Base-by-base conservation (phyloP, 1,284 basidiomycete species). In the Polyporus tsugae region DNA sequence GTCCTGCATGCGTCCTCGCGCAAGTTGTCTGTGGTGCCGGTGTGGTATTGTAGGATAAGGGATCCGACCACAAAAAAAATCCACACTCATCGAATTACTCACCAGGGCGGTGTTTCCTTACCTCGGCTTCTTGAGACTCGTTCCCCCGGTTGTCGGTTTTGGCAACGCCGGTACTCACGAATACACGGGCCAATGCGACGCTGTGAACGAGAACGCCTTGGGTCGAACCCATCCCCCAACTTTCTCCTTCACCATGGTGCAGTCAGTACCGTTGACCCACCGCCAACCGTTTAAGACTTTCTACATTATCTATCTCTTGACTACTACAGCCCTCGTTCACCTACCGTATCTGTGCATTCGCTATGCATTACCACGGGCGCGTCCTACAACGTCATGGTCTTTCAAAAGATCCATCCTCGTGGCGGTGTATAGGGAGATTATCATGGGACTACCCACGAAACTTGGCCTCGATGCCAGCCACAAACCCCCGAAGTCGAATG, bases 321-420 rank as follows among this genome's bases (percentile, higher is more conserved):
- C 60, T n/a, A 59, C 66, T 6, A 59, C 41, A 11, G 9, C 57
- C 62, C 65, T 76, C 58, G 35, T 76, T 25, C 70, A 70, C 13
- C 22, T 74, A 4, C 74, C 75, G 1, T 69, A 64, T 33, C 72
- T 72, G 70, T 64, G n/a, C 22, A 46, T 74, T 39, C 53, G 64
- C 41, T 71, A 66, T 36, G 35, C 63, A 22, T 64, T 62, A 13
- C 67, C 60, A 19, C 59, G 39, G 11, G 65, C 67, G 46, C 71
- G 69, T n/a, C 71, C 68, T n/a, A 62, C 67, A 10, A 25, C 62
- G 11, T 65, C 72, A 6, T 74, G 67, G 71, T 49, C 72, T 15
- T 42, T 71, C 33, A 46, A 41, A 11, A 66, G 69, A 7, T 64
- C 59, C 53, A 59, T 72, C 39, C 59, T 64, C 42, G 65, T 73